Evolutionary conservation across 2,329 filamentous ascomycete species (phyloP), one percentile per base, ranked within the genome.

Genomic region (Fusarium anguioides): DNA sequence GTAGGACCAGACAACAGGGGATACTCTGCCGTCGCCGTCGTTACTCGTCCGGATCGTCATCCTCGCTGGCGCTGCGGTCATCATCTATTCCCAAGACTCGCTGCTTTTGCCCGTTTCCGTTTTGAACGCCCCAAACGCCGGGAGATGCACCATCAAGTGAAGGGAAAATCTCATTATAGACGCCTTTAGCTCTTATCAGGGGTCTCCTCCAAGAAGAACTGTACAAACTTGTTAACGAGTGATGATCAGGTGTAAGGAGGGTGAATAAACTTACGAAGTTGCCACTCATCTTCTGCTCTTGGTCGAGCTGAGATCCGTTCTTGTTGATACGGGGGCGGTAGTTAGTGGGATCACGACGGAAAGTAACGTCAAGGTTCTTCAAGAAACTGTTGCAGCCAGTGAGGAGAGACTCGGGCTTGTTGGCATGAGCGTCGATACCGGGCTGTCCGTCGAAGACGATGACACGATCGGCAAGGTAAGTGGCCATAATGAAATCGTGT

Each of bases 281-380:
- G 74, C 96, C 96, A 69, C 81, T 82, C 75, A 94, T 74, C 86
- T 99, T 99, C 86, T 99, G 96, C 78, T 98, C 96, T 80, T 97
- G 94, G 81, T 99, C 96, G 72, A 98, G 87, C 84, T 99, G 96
- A 77, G 92, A 96, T 81, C 94, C 90, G 76, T 89, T 83, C 87
- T 99, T 99, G 88, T 99, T 99, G 86, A 99, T 99, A 82, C 96
- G 93, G 66, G 96, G 96, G 64, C 96, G 91, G 87, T 88, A 99
- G 76, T 96, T 97, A 82, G 91, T 94, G 66, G 96, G 96, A 77
- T 99, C 96, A 78, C 96, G 94, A 75, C 96, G 93, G 91, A 99
- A 99, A 47, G 96, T 98, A 74, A 99, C 96, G 74, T 99, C 93
- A 66, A 99, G 84, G 81, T 94, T 97, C 87, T 97, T 93, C 79